Base-by-base conservation (phyloP, 768 basidiomycete genomes). In the Tulasnella sp. region DNA sequence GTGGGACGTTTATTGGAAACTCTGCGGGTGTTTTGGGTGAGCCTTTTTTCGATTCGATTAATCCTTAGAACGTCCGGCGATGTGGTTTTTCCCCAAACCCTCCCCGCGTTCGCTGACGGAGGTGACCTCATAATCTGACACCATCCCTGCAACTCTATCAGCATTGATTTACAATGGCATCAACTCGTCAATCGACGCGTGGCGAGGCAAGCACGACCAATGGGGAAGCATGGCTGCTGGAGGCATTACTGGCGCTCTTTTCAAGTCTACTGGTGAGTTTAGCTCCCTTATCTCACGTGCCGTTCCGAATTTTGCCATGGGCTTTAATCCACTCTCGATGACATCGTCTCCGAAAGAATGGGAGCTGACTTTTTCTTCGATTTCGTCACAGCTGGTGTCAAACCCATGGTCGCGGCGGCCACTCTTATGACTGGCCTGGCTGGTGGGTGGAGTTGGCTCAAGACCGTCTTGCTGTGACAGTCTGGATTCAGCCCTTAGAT, bases 1-100 rank as follows among this genome's bases (percentile, higher is more conserved):
- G 98, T 86, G 98, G 98, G 42, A 97, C 95, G 70, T 98, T 97
- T 86, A 92, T 98, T 85, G 98, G 96, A 83, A 99, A 99, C 87
- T 98, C 95, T 83, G 94, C 96, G 84, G 98, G 98, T 84, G 94
- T 98, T 80, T 87, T 99, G 80, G 98, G 98, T 98, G 82, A 85
- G 93, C 89, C 20, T 18, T 67, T n/a, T 39, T 77, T 73, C 35
- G 51, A 79, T 75, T 32, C 29, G 20, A 69, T 61, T 26, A 35
- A 20, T 35, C 61, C 61, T 29, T 67, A 29, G 61, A 67, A 35
- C 18, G 26, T 9, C 10, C 16, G 39, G 44, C 15, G n/a, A 26
- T 73, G 70, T 37, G 23, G 35, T 67, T 29, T 44, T 44, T 26
- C 61, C 61, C 61, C 61, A 67, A 67, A 35, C 61, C 61, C 61